Percentiles rank a stretch among this genome's conserved stretches.
Evolutionary conservation across 2,329 filamentous ascomycete genomes (phyloP).

Genomic region (Balansia obtecta): DNA sequence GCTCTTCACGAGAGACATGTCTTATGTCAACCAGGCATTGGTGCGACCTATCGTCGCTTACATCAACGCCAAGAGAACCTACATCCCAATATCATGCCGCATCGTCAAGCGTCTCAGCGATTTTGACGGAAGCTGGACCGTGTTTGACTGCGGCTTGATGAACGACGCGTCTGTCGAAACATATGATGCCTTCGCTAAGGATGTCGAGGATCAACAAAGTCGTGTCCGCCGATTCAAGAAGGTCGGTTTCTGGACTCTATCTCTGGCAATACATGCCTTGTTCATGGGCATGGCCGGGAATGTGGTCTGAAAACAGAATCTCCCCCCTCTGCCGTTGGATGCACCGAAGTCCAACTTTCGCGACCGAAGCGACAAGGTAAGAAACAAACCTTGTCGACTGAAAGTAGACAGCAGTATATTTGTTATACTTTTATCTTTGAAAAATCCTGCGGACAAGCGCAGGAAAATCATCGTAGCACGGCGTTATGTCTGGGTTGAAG

Average conservation of each 20-base stretch:
- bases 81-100: constrained; percentile 89
- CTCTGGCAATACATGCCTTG: constrained; percentile 81
- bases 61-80: constrained; percentile 89
- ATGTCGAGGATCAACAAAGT: constrained; percentile 81
- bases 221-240: constrained; percentile 82
- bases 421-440: not conserved
- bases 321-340: not conserved
- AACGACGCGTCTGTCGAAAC: constrained; percentile 88
- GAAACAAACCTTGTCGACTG: not conserved
- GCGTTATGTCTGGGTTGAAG: not conserved
- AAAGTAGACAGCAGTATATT: not conserved
- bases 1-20: constrained; percentile 81
- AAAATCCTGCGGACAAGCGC: not conserved
- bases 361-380: not conserved
- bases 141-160: constrained; percentile 88
- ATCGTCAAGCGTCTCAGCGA: constrained; percentile 82
- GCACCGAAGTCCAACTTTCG: not conserved
- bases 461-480: not conserved
- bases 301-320: constrained; percentile 30
- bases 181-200: constrained; percentile 84
- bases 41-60: constrained; percentile 95
- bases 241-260: constrained; percentile 91
- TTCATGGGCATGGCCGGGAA: constrained; percentile 93
- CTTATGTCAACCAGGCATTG: constrained; percentile 91
- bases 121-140: constrained; percentile 91